Evolutionary conservation across 2,329 filamentous ascomycete genomes (phyloP), one percentile per base, ranked within the genome.

Genomic region (Ceratocystis ficicola): DNA sequence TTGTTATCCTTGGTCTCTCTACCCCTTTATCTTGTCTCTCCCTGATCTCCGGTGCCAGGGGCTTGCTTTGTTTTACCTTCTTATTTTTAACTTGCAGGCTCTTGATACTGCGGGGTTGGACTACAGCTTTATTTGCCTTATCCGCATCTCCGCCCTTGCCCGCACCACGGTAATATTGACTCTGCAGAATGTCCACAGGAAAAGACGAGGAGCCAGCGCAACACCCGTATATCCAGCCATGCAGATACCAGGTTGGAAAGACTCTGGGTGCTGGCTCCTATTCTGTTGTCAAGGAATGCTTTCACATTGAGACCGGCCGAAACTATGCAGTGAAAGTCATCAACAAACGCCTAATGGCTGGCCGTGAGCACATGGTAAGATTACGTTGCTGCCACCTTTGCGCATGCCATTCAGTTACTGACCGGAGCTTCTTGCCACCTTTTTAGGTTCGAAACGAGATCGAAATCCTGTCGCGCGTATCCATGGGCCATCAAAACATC

Each of bases 281-380:
- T 78, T 96, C 92, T 46, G 94, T 97, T 62, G 94, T 99, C 69
- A 97, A 97, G 76, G 94, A 99, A 78, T 99, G 94, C 74, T 92
- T 97, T 32, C 94, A 99, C 75, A 97, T 97, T 73, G 93, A 97
- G 72, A 97, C 94, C 0, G 93, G 93, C 59, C 86, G 92, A 70
- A 97, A 96, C 77, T 99, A 97, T 86, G 94, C 94, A 32, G 93
- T 94, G 69, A 99, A 99, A 76, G 94, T 99, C 69, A 99, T 99
- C 77, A 99, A 99, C 79, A 99, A 99, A 82, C 83, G 93, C 67
- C 80, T 99, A 70, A 99, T 99, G 94, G 89, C 91, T 5, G 94
- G 94, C 44, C 84, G 94, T 71, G 94, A 99, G 78, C 94, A 97
- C 76, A 99, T 99, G 94, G 94, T 96, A 74, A 69, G 77, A 72